These are phyloP conservation scores for Chiua virens DNA, from an alignment of 768 basidiomycete genomes.

Conservation along the genomic window DNA sequence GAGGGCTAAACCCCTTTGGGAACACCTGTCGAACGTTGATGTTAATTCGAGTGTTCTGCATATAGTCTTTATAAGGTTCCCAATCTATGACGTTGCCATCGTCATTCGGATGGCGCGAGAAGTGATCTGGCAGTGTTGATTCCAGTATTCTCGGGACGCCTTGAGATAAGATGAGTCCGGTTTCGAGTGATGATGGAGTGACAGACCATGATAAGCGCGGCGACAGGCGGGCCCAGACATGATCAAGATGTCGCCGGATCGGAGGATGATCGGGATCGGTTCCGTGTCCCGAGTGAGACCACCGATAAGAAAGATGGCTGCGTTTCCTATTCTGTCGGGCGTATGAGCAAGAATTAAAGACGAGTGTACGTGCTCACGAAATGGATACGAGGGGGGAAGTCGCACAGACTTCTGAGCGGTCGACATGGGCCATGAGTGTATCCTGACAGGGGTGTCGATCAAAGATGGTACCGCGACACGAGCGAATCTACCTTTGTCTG, in stretches of 20 bases:
- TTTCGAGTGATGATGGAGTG: neutral
- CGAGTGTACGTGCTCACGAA: slow-evolving; percentile 56
- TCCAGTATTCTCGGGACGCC: slow-evolving; percentile 89
- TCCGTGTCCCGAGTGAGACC: slow-evolving; percentile 72
- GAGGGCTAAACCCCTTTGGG: slow-evolving; percentile 61
- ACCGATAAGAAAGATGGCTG: slow-evolving; percentile 89
- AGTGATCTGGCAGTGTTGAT: slow-evolving; percentile 67
- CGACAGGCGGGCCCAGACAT: slow-evolving; percentile 90
- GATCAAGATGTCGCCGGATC: slow-evolving; percentile 88
- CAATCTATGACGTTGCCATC: slow-evolving; percentile 44
- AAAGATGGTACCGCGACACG: neutral
- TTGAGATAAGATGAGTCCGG: slow-evolving; percentile 23
- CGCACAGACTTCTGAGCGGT: slow-evolving; percentile 91
- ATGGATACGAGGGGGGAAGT: slow-evolving; percentile 92
- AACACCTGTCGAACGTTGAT: slow-evolving; percentile 91
- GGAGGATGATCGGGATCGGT: slow-evolving; percentile 80
- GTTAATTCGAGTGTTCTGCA: slow-evolving; percentile 76
- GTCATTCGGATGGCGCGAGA: slow-evolving; percentile 33
- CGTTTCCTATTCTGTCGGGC: slow-evolving; percentile 72
- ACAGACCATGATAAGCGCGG: slow-evolving; percentile 89
- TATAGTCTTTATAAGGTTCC: slow-evolving; percentile 62
- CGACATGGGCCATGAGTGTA: slow-evolving; percentile 96
- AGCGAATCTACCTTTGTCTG: slow-evolving; percentile 56
- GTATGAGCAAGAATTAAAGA: neutral
- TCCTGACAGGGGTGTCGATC: slow-evolving; percentile 43